Evolutionary conservation across 306 rosid species (phyloP), one percentile per base, ranked within the genome.

Genomic region (Gillenia trifoliata): DNA sequence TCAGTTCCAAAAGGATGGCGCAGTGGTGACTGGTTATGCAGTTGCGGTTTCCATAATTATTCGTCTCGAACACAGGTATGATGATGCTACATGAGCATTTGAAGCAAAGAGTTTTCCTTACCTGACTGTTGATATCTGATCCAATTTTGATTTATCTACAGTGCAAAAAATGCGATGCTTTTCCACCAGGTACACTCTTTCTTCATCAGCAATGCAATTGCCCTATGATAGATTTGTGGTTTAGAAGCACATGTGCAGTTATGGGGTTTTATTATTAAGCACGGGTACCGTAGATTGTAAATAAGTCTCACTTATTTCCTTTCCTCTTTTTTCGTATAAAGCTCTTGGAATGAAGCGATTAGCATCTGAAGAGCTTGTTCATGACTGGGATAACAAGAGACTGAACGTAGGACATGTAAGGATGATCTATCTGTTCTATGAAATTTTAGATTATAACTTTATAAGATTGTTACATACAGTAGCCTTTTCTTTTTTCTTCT

Each of bases 121-220:
- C 76, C 54, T 56, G 15, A 61, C 8, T 67, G 50, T 59, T 40
- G 64, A 60, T 75, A 52, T 72, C 83, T 88, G 70, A 84, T 85
- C 41, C 74, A 26, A 41, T 66, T 59, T 78, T 80, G 66, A 29
- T 76, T 83, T 64, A 22, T 75, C 61, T 88, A 88, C 92, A 94
- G 99, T 94, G 97, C 86, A 94, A 92, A 81, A 92, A 90, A 74
- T 94, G 99, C 86, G 84, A 90, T 71, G 93, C 97, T 79, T 81
- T 84, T 76, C 97, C 91, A 54, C 93, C 90, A 81, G 97, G 99
- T 94, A 87, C 54, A 70, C 20, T 59, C 78, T 71, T 70, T 73
- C 29, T 30, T 9, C 52, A 71, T 56, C 77, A 9, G 34, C 34
- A 23, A 38, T 15, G 65, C 28, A 22, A 16, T 34, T 70, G 38